Conservation (phyloP, 2,329 filamentous ascomycete species). For the Scedosporium apiospermum region DNA sequence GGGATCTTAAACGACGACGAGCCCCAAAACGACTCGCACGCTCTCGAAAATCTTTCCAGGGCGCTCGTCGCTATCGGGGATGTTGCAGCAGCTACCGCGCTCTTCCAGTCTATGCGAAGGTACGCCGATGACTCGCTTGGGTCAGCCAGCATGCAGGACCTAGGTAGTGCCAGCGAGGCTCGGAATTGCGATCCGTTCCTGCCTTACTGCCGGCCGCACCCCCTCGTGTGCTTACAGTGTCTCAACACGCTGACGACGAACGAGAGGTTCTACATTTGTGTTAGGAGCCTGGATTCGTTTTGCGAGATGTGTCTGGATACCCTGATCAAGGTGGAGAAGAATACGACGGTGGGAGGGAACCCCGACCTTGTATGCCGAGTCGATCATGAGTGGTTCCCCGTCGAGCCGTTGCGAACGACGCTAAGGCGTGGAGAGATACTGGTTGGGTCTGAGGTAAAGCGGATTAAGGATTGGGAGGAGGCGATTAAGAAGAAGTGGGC, state of each 20-base stretch:
- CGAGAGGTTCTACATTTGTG: slow-evolving; percentile 25
- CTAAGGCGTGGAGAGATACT: slow-evolving; percentile 29
- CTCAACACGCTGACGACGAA: slow-evolving; percentile 21
- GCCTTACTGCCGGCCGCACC: slow-evolving; percentile 22
- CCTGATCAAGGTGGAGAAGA: slow-evolving; percentile 16
- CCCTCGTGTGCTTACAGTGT: slow-evolving; percentile 28
- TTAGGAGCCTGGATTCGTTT: slow-evolving; percentile 28
- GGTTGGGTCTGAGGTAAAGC: slow-evolving; percentile 18
- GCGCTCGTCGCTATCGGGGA: slow-evolving; percentile 29
- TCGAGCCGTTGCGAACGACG: slow-evolving; percentile 24
- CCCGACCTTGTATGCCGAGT: slow-evolving; percentile 22
- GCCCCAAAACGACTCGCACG: slow-evolving; percentile 30
- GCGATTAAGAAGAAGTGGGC: slow-evolving; percentile 21
- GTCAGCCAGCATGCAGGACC: slow-evolving; percentile 18
- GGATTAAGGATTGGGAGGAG: slow-evolving; percentile 26
- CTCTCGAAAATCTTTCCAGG: slow-evolving; percentile 29
- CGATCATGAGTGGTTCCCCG: slow-evolving; percentile 28
- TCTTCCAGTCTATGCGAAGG: slow-evolving; percentile 28
- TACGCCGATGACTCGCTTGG: slow-evolving; percentile 19
- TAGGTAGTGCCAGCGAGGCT: slow-evolving; percentile 13
- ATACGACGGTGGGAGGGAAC: slow-evolving; percentile 19
- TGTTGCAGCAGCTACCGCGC: slow-evolving; percentile 22
- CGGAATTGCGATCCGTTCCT: slow-evolving; percentile 23
- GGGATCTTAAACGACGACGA: slow-evolving; percentile 29
- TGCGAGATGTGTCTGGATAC: slow-evolving; percentile 23